Percentiles rank a stretch among this genome's conserved stretches.
These are phyloP conservation scores for Neonectria hederae DNA, from an alignment of 2,329 filamentous ascomycete genomes.

Conservation along the genomic window DNA sequence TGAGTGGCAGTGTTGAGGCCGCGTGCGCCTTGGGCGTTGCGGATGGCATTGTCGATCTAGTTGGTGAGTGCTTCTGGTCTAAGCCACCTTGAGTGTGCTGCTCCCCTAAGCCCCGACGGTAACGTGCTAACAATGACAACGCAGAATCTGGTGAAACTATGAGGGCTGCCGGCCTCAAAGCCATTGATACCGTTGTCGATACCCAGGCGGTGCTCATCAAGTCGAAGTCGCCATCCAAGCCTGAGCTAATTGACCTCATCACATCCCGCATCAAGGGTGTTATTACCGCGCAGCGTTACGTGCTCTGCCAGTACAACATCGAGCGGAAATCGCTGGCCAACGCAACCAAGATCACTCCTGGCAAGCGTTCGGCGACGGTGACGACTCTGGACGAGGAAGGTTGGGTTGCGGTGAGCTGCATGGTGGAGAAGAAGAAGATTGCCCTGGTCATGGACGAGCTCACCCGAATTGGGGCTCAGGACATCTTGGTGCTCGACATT, in stretches of 20 bases:
- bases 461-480: slow-evolving; percentile 77
- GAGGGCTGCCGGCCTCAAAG: slow-evolving; percentile 91
- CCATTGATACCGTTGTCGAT: slow-evolving; percentile 92
- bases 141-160: slow-evolving; percentile 97
- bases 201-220: slow-evolving; percentile 92
- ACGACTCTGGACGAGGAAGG: slow-evolving; percentile 87
- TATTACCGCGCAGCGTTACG: slow-evolving; percentile 92
- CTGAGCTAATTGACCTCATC: slow-evolving; percentile 83
- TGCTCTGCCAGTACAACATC: slow-evolving; percentile 97
- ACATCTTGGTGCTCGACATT: slow-evolving; percentile 87
- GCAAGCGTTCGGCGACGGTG: slow-evolving; percentile 91
- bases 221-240: slow-evolving; percentile 83
- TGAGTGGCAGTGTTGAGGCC: slow-evolving; percentile 96
- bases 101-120: neutral
- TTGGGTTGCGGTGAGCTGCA: slow-evolving; percentile 94
- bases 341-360: slow-evolving; percentile 84
- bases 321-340: slow-evolving; percentile 72
- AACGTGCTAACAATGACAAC: slow-evolving; percentile 25
- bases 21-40: slow-evolving; percentile 95
- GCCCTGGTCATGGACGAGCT: slow-evolving; percentile 89
- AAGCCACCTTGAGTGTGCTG: neutral
- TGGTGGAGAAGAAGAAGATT: slow-evolving; percentile 90
- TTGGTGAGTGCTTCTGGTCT: slow-evolving; percentile 71
- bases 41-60: slow-evolving; percentile 96
- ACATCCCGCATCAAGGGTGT: slow-evolving; percentile 89